phyloP scores from a whole-genome alignment of 352 stramenopile genomes.

The Albugo laibachii region DNA sequence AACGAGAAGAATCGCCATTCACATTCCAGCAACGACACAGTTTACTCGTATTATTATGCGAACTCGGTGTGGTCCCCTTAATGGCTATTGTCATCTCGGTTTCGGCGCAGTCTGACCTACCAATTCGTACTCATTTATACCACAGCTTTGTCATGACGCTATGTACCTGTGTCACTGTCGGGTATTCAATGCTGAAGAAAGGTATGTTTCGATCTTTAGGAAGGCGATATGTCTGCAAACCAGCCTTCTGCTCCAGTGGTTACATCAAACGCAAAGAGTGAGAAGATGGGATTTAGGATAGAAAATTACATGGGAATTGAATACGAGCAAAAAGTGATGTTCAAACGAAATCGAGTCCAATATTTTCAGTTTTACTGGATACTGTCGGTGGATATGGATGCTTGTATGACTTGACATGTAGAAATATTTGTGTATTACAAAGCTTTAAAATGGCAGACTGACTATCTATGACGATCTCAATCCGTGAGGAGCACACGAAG shows the following conservation, averaged over 20 bases:
- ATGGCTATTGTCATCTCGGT: slow-evolving; percentile 42
- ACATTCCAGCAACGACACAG: slow-evolving; percentile 72
- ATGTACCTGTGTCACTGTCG: slow-evolving; percentile 21
- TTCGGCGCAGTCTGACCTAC: slow-evolving; percentile 30
- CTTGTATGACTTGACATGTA: too few relatives aligned
- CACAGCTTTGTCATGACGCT: slow-evolving; percentile 34
- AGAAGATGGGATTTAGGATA: slow-evolving; percentile 1
- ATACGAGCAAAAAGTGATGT: too few relatives aligned
- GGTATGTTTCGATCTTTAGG: slow-evolving; percentile 56
- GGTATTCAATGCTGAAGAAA: slow-evolving; percentile 67
- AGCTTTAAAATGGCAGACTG: too few relatives aligned
- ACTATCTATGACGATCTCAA: too few relatives aligned
- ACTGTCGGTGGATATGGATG: too few relatives aligned
- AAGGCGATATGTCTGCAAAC: slow-evolving; percentile 69
- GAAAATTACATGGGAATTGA: background rate
- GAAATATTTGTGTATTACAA: too few relatives aligned
- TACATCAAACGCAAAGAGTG: slow-evolving; percentile 64
- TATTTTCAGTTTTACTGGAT: too few relatives aligned
- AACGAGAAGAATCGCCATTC: slow-evolving; percentile 61
- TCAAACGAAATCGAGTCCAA: too few relatives aligned
- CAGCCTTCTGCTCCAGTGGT: slow-evolving; percentile 63
- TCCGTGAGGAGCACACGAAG: too few relatives aligned
- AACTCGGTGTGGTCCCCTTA: slow-evolving; percentile 22
- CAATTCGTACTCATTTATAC: slow-evolving; percentile 32
- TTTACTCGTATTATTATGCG: slow-evolving; percentile 32